A percentile compares a stretch with the other conserved stretches of the same genome.
Conservation (phyloP, 164 flowering plant species). For the Houttuynia cordata region DNA sequence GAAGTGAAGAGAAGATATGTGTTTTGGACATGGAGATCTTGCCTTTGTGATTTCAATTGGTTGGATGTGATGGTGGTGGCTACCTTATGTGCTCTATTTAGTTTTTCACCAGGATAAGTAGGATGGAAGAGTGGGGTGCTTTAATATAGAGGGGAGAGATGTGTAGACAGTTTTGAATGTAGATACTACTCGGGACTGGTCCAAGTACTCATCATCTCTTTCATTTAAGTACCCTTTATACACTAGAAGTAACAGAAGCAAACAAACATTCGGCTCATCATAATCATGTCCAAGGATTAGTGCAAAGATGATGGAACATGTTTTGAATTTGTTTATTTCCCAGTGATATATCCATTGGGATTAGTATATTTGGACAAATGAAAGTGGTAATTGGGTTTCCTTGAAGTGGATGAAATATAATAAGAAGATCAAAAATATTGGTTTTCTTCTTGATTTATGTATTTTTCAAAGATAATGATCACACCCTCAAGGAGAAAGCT, state of each 20-base stretch:
- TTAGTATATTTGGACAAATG: not conserved
- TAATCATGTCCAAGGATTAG: too few relatives aligned
- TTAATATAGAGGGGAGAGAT: conserved; percentile 17
- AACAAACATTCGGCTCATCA: too few relatives aligned
- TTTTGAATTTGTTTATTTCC: too few relatives aligned
- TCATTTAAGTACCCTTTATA: not conserved
- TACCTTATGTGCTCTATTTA: not conserved
- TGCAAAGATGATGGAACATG: too few relatives aligned
- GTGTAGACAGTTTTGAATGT: conserved; percentile 19
- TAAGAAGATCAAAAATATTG: too few relatives aligned
- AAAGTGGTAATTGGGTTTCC: not conserved
- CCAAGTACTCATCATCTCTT: conserved; percentile 9
- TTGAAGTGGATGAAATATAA: too few relatives aligned
- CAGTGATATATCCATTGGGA: too few relatives aligned
- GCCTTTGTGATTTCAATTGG: conserved; percentile 9
- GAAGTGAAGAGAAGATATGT: conserved; percentile 3
- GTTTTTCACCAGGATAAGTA: too few relatives aligned
- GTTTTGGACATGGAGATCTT: conserved; percentile 7
- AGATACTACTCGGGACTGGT: conserved; percentile 4
- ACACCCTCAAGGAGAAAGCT: conserved; percentile 16
- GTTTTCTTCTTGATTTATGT: too few relatives aligned
- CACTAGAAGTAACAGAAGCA: too few relatives aligned
- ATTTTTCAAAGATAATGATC: conserved; percentile 26
- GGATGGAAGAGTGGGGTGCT: conserved; percentile 11
- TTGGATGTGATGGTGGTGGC: conserved; percentile 3